Conservation (phyloP, 306 rosid genomes). For the Trichosanthes truncata region DNA sequence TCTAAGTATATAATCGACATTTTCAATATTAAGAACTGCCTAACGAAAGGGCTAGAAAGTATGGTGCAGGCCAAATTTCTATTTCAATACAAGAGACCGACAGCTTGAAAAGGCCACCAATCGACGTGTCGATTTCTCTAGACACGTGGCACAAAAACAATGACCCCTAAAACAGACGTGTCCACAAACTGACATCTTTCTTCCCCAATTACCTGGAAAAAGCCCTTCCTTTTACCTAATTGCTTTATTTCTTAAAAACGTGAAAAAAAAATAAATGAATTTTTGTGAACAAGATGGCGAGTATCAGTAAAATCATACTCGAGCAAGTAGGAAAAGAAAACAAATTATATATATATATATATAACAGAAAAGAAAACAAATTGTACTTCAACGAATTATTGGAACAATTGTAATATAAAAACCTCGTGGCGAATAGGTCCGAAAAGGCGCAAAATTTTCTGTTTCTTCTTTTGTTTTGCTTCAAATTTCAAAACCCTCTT, state of each 20-base stretch:
- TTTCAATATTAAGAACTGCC: background rate
- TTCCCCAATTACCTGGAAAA: background rate
- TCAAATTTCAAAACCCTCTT: background rate
- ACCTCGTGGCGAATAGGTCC: background rate
- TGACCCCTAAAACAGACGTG: background rate
- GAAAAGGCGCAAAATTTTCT: background rate
- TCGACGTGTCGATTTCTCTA: background rate
- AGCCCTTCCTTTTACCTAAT: background rate
- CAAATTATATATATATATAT: background rate
- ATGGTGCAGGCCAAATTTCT: background rate
- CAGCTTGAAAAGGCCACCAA: background rate
- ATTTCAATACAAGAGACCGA: background rate
- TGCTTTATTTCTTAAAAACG: background rate
- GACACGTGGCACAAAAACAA: background rate
- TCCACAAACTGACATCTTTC: background rate
- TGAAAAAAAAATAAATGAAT: background rate
- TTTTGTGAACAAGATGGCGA: background rate
- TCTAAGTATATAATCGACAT: background rate
- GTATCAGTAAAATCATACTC: background rate
- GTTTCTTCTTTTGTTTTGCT: background rate
- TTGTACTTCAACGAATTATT: background rate
- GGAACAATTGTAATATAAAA: background rate
- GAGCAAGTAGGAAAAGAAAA: background rate
- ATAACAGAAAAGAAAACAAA: background rate
- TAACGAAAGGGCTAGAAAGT: background rate